phyloP scores from a whole-genome alignment of 352 stramenopile genomes.

The Plasmopara muralis region DNA sequence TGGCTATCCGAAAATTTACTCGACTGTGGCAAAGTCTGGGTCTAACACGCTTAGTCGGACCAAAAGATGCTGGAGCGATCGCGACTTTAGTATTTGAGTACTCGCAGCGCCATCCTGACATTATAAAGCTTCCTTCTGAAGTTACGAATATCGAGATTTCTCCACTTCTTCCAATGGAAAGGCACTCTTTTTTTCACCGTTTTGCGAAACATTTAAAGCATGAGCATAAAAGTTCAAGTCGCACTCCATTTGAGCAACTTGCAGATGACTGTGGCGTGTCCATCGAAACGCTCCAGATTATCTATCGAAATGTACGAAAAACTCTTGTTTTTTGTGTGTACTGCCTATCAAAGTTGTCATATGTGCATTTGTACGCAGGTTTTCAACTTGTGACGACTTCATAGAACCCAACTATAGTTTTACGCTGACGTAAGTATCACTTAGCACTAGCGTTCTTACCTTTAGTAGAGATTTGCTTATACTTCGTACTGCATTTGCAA shows the following conservation, averaged over 20 bases:
- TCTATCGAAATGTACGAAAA: conserved; percentile 16
- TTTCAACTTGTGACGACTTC: neutral
- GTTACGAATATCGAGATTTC: conserved; percentile 12
- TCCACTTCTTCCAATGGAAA: neutral
- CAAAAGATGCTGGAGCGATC: conserved; percentile 23
- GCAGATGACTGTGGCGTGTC: conserved; percentile 23
- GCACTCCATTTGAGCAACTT: conserved; percentile 12
- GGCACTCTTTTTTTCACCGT: conserved; percentile 18
- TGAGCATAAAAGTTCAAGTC: neutral
- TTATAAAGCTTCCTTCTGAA: conserved; percentile 13
- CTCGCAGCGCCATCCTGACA: conserved; percentile 17
- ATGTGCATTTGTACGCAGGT: neutral
- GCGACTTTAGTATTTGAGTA: conserved; percentile 34
- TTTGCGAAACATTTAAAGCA: conserved; percentile 17
- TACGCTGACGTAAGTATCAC: too few relatives aligned
- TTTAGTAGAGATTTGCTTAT: too few relatives aligned
- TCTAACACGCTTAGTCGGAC: conserved; percentile 18
- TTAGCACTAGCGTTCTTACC: too few relatives aligned
- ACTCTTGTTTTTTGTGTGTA: neutral
- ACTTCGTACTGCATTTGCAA: too few relatives aligned
- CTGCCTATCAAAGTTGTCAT: neutral
- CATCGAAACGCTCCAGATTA: conserved; percentile 7
- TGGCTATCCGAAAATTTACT: conserved; percentile 28
- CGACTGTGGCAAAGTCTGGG: conserved; percentile 34
- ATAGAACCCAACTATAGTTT: neutral